These are phyloP conservation scores for Sextonia rubra DNA, from an alignment of 164 flowering plant genomes.

Conservation along the genomic window DNA sequence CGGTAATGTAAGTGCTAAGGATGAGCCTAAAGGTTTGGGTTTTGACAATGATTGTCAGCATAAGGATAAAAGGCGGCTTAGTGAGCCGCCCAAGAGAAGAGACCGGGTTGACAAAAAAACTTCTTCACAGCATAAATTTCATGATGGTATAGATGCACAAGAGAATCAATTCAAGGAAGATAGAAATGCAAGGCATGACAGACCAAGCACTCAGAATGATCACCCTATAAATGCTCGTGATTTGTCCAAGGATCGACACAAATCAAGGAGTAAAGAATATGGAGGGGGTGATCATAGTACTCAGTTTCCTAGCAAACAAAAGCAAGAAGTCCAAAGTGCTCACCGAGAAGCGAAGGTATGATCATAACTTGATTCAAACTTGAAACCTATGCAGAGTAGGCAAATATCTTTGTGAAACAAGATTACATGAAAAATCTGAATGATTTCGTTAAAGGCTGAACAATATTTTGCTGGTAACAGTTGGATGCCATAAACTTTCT, in stretches of 20 bases:
- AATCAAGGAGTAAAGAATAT: constrained; percentile 55
- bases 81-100: constrained; percentile 55
- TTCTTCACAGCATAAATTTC: constrained; percentile 49
- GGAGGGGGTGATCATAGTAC: constrained; percentile 38
- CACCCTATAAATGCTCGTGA: constrained; percentile 38
- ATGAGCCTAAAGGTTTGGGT: constrained; percentile 43
- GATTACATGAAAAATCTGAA: no score
- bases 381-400: no score
- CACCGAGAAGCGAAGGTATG: constrained; percentile 61
- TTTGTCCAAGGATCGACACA: constrained; percentile 48
- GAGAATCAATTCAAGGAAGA: constrained; percentile 42
- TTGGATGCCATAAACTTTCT: no score
- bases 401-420: no score
- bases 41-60: constrained; percentile 53
- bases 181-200: constrained; percentile 63
- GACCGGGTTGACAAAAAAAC: constrained; percentile 54
- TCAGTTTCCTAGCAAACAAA: constrained; percentile 36
- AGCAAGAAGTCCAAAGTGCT: constrained; percentile 50
- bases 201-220: constrained; percentile 46
- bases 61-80: constrained; percentile 38
- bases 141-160: constrained; percentile 55
- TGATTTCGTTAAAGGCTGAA: no score
- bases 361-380: constrained; percentile 2
- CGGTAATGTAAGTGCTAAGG: constrained; percentile 47
- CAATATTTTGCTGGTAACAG: no score